Evolutionary conservation across 371 early-diverging fungal species (phyloP).

Genomic region (Capniomyces stellatus): DNA sequence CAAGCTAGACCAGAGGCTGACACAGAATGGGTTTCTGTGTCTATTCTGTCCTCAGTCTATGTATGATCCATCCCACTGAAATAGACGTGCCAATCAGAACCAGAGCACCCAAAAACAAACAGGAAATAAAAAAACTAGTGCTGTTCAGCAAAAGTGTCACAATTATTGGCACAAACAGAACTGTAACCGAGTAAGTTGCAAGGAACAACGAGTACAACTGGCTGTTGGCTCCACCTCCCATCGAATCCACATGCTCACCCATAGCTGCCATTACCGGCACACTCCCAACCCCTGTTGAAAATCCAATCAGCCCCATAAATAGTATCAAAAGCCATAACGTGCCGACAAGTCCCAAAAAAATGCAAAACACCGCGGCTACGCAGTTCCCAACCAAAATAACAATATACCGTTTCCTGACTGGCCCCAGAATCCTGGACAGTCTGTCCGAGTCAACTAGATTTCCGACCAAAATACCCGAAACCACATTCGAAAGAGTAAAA

Average conservation of each 20-base stretch:
- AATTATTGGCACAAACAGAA: conserved; percentile 16
- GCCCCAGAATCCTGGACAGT: not conserved
- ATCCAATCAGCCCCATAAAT: conserved; percentile 14
- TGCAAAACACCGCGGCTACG: conserved; percentile 8
- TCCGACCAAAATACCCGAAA: conserved; percentile 12
- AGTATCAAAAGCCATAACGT: conserved; percentile 14
- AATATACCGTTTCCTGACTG: conserved; percentile 19
- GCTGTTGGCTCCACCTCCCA: conserved; percentile 24
- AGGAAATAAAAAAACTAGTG: not conserved
- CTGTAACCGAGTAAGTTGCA: conserved; percentile 23
- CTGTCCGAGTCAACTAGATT: not conserved
- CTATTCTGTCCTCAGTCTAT: conserved; percentile 3
- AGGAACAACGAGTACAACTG: conserved; percentile 26
- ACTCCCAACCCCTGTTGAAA: conserved; percentile 11
- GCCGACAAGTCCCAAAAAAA: conserved; percentile 14
- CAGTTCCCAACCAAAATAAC: conserved; percentile 15
- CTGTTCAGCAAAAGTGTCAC: not conserved
- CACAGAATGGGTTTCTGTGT: too few relatives aligned
- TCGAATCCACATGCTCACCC: conserved; percentile 16
- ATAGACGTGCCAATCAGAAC: not conserved
- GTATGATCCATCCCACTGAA: not conserved
- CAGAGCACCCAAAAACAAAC: not conserved
- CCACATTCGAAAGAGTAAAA: conserved; percentile 19
- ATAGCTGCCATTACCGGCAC: conserved; percentile 24
- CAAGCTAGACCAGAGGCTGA: too few relatives aligned